phyloP scores from a whole-genome alignment of 108 stramenopile genomes.

The Skeletonema marinoi region DNA sequence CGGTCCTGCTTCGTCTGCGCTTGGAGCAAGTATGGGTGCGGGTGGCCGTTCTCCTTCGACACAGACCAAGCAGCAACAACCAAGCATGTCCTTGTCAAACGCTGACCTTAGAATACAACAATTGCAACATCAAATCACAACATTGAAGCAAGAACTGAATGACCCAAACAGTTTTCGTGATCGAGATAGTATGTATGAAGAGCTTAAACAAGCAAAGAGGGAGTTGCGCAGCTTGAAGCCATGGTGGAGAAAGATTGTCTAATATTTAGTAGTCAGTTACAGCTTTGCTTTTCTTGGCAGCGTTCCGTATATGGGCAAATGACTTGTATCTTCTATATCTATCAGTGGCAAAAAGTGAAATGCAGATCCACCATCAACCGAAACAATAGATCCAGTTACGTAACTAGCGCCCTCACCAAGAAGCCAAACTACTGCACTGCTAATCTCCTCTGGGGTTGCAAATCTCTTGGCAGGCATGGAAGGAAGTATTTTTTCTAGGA shows the following conservation, averaged over 20 bases:
- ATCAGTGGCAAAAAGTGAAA: slow-evolving; percentile 71
- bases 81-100: neutral
- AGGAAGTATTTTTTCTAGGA: slow-evolving; percentile 66
- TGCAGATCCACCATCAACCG: slow-evolving; percentile 74
- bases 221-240: slow-evolving; percentile 56
- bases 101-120: slow-evolving; percentile 14
- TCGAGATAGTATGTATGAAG: slow-evolving; percentile 66
- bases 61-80: neutral
- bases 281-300: slow-evolving; percentile 68
- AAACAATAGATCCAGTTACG: slow-evolving; percentile 68
- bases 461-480: slow-evolving; percentile 70
- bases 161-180: slow-evolving; percentile 64
- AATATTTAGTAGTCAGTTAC: slow-evolving; percentile 12
- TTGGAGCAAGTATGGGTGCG: neutral
- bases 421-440: slow-evolving; percentile 73
- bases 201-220: slow-evolving; percentile 49
- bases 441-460: slow-evolving; percentile 73
- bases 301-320: slow-evolving; percentile 71
- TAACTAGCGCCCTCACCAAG: slow-evolving; percentile 73
- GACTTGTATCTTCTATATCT: slow-evolving; percentile 68
- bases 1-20: slow-evolving; percentile 14
- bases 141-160: slow-evolving; percentile 54
- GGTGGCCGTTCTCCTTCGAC: neutral
- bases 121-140: slow-evolving; percentile 55
- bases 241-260: slow-evolving; percentile 19